phyloP scores from a whole-genome alignment of 1,139 yeast genomes.

The Taphrina betulina region DNA sequence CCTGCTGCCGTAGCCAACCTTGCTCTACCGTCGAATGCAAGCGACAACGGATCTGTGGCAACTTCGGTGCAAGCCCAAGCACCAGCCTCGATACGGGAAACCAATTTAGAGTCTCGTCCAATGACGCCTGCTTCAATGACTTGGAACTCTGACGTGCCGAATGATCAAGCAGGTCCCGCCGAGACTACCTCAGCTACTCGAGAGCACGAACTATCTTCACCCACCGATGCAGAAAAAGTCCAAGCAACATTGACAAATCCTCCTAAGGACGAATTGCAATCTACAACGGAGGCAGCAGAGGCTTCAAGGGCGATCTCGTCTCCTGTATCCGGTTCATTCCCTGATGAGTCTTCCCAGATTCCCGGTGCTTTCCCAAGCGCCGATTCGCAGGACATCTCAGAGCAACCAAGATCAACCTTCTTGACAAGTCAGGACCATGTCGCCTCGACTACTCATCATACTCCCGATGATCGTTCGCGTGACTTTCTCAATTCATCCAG shows the following conservation, averaged over 20 bases:
- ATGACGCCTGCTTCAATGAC: neutral
- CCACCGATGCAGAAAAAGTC: conserved; percentile 2
- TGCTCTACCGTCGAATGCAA: neutral
- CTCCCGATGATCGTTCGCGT: neutral
- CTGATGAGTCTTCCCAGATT: neutral
- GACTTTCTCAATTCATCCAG: too few species aligned
- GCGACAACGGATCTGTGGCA: conserved; percentile 24
- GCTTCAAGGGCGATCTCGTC: too few species aligned
- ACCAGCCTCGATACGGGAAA: conserved; percentile 13
- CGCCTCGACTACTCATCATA: neutral
- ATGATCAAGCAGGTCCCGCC: neutral
- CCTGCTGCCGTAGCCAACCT: neutral
- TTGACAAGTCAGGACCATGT: neutral
- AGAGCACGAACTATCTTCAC: conserved; percentile 5
- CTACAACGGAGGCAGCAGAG: neutral
- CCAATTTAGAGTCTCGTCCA: conserved; percentile 7
- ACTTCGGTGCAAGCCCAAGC: conserved; percentile 27
- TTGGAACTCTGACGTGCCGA: neutral
- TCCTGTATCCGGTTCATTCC: neutral
- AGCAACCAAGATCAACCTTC: neutral
- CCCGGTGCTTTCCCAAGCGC: conserved; percentile 10
- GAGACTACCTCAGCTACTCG: neutral
- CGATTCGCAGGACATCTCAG: neutral
- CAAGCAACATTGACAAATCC: conserved; percentile 14
- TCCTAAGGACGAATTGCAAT: conserved; percentile 15